phyloP scores from a whole-genome alignment of 352 stramenopile genomes.

The Blastocystis hominis region DNA sequence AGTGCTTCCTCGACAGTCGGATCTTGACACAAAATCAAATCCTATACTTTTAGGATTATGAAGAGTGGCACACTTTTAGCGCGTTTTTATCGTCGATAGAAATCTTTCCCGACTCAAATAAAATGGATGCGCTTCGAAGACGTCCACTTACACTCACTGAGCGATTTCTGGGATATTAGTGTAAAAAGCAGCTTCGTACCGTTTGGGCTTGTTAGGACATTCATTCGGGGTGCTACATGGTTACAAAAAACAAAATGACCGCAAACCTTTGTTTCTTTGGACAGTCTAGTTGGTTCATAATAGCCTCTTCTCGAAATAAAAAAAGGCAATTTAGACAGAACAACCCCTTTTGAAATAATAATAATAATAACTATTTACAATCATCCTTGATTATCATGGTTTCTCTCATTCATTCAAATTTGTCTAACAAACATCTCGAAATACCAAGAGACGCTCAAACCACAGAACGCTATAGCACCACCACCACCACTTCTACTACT shows the following conservation, averaged over 20 bases:
- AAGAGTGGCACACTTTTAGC: neutral
- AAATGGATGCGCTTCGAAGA: slow-evolving; percentile 30
- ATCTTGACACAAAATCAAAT: slow-evolving; percentile 56
- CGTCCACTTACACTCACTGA: slow-evolving; percentile 52
- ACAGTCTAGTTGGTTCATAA: slow-evolving; percentile 1
- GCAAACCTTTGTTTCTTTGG: neutral
- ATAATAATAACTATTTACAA: neutral
- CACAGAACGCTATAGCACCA: neutral
- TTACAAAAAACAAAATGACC: neutral
- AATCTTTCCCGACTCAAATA: slow-evolving; percentile 54
- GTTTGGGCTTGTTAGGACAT: neutral
- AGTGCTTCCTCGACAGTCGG: slow-evolving; percentile 40
- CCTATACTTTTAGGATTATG: neutral
- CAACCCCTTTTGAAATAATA: neutral
- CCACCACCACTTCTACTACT: neutral
- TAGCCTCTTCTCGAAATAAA: neutral
- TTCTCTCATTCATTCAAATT: neutral
- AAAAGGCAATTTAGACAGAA: neutral
- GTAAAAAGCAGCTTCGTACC: neutral
- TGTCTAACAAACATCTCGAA: neutral
- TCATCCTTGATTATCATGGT: neutral
- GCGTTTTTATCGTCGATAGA: slow-evolving; percentile 50
- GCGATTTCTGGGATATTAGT: slow-evolving; percentile 26
- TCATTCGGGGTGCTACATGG: neutral
- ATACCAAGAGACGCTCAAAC: neutral